Percentiles rank a stretch among this genome's conserved stretches.
These are phyloP conservation scores for Fusarium sulawesiense DNA, from an alignment of 2,329 filamentous ascomycete genomes.

Conservation along the genomic window DNA sequence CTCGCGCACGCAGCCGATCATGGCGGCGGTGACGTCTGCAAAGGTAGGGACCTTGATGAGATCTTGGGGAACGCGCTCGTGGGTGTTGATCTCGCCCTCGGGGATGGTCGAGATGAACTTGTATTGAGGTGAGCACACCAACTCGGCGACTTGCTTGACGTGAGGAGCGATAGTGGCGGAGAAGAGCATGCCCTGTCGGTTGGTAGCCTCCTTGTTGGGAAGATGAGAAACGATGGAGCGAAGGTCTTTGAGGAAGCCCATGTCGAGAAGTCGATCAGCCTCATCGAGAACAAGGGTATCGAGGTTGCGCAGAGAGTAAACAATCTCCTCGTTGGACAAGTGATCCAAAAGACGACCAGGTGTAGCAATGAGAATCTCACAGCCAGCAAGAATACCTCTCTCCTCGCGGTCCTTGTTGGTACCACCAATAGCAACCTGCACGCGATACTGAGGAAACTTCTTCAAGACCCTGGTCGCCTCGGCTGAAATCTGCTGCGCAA, in stretches of 20 bases:
- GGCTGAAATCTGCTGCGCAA: conserved; percentile 75
- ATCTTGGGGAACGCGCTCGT: conserved; percentile 80
- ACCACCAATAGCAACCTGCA: conserved; percentile 83
- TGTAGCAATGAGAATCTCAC: conserved; percentile 83
- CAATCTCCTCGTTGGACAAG: conserved; percentile 76
- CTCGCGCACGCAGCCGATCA: conserved; percentile 67
- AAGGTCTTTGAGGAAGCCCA: conserved; percentile 84
- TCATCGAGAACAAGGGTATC: conserved; percentile 87
- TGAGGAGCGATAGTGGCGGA: conserved; percentile 85
- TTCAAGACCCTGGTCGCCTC: conserved; percentile 79
- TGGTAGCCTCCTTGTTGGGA: conserved; percentile 68
- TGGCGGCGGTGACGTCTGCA: conserved; percentile 70
- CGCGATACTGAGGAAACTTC: conserved; percentile 77
- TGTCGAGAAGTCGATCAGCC: conserved; percentile 83
- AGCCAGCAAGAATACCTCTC: conserved; percentile 75
- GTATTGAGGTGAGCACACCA: conserved; percentile 77
- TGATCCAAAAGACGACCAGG: conserved; percentile 84
- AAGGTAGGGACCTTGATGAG: conserved; percentile 76
- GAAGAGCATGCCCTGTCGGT: conserved; percentile 82
- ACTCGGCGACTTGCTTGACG: conserved; percentile 78
- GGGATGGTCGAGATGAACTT: conserved; percentile 84
- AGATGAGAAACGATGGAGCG: conserved; percentile 80
- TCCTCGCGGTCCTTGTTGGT: conserved; percentile 80
- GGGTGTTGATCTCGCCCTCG: conserved; percentile 79
- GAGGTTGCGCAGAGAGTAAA: conserved; percentile 73